These are phyloP conservation scores for Penicillium sp. DNA, from an alignment of 2,329 filamentous ascomycete genomes.

Conservation along the genomic window DNA sequence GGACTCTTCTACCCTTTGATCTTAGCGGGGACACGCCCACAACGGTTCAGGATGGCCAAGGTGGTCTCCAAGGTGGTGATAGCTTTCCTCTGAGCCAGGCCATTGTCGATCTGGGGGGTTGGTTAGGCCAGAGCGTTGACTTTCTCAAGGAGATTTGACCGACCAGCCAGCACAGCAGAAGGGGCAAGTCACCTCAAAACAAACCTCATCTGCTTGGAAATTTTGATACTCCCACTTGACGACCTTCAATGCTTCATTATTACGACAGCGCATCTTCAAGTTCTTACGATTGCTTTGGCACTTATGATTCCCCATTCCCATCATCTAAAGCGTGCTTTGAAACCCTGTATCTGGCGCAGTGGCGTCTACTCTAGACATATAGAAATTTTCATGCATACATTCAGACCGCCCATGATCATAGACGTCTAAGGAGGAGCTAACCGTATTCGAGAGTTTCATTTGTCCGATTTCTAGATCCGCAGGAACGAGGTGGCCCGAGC, in stretches of 20 bases:
- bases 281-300: not conserved
- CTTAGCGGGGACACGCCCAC: slow-evolving; percentile 33
- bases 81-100: slow-evolving; percentile 45
- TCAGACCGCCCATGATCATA: not conserved
- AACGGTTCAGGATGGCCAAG: slow-evolving; percentile 38
- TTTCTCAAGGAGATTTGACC: slow-evolving; percentile 35
- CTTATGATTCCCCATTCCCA: not conserved
- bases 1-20: slow-evolving; percentile 29
- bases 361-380: not conserved
- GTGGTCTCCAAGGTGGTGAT: slow-evolving; percentile 26
- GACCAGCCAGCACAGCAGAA: slow-evolving; percentile 8
- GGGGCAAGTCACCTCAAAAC: slow-evolving; percentile 12
- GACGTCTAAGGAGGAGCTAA: too few species aligned
- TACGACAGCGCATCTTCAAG: not conserved
- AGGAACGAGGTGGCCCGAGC: slow-evolving; percentile 12
- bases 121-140: slow-evolving; percentile 46
- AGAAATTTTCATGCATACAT: not conserved
- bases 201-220: slow-evolving; percentile 6
- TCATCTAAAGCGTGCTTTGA: not conserved
- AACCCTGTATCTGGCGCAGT: not conserved
- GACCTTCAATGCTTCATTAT: not conserved
- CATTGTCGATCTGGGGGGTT: slow-evolving; percentile 47
- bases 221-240: slow-evolving; percentile 15
- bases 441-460: not conserved
- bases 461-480: not conserved